phyloP scores from a whole-genome alignment of 2,329 filamentous ascomycete species.

The Fusarium annulatum region DNA sequence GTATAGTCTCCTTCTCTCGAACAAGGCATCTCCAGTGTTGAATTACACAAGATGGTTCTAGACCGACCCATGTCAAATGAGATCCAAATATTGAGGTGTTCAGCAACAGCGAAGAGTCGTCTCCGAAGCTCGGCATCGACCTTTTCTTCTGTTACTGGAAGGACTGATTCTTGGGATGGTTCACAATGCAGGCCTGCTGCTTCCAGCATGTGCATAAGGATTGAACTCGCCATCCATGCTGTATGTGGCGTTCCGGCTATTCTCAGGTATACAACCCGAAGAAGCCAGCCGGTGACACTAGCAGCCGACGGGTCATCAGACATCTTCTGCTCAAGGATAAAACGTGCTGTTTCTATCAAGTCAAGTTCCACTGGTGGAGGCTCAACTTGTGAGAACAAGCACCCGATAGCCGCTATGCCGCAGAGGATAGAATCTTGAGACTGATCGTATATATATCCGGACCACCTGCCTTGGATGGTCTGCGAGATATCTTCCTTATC shows the following conservation, averaged over 20 bases:
- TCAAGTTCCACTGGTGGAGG: slow-evolving; percentile 56
- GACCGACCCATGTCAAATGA: slow-evolving; percentile 69
- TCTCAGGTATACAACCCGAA: slow-evolving; percentile 64
- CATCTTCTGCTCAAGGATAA: slow-evolving; percentile 56
- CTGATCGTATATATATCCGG: slow-evolving; percentile 30
- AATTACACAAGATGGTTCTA: slow-evolving; percentile 60
- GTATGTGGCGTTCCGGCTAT: slow-evolving; percentile 64
- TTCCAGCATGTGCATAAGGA: slow-evolving; percentile 68
- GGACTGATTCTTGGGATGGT: slow-evolving; percentile 41
- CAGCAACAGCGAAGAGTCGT: slow-evolving; percentile 61
- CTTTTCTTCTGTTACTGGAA: slow-evolving; percentile 40
- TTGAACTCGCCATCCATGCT: slow-evolving; percentile 68
- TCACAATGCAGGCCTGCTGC: slow-evolving; percentile 61
- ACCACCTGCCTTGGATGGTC: slow-evolving; percentile 50
- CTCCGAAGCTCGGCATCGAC: slow-evolving; percentile 54
- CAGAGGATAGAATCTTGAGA: slow-evolving; percentile 56
- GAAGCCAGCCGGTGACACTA: slow-evolving; percentile 62
- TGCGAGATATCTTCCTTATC: slow-evolving; percentile 47
- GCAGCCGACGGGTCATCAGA: slow-evolving; percentile 49
- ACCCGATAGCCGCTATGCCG: slow-evolving; percentile 66
- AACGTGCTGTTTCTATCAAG: slow-evolving; percentile 58
- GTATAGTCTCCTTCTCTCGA: slow-evolving; percentile 55
- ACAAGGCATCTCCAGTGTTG: slow-evolving; percentile 55
- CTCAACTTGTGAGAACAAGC: slow-evolving; percentile 60
- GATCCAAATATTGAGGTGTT: slow-evolving; percentile 69